Conservation (phyloP, 2,329 filamentous ascomycete species). For the Paracorniculantispora psalliotae region DNA sequence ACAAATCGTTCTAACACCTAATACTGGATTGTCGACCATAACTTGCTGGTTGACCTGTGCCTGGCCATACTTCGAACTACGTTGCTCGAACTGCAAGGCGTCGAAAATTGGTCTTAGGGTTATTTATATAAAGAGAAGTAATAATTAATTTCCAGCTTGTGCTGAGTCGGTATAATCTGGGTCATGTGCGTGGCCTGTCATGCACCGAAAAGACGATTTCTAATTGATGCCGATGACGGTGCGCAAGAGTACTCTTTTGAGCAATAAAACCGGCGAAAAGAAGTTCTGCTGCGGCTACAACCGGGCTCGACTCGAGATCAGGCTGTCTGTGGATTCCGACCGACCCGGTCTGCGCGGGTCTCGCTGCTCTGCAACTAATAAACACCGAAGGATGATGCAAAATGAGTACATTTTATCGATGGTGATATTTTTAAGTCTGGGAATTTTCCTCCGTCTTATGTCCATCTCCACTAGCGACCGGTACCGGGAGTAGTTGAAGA, state of each 20-base stretch:
- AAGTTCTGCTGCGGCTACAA: background rate
- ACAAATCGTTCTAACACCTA: too few species aligned
- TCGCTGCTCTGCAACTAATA: background rate
- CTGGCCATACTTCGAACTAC: too few species aligned
- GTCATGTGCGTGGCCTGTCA: too few species aligned
- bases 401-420: background rate
- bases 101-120: too few species aligned
- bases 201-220: background rate
- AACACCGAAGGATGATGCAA: background rate
- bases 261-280: background rate
- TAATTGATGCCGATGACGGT: background rate
- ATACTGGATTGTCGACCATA: too few species aligned
- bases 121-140: too few species aligned
- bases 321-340: background rate
- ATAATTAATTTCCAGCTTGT: too few species aligned
- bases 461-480: background rate
- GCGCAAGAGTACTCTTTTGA: background rate
- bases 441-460: background rate
- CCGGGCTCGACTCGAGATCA: background rate
- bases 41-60: too few species aligned
- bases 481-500: background rate
- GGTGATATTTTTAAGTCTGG: background rate
- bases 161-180: too few species aligned
- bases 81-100: too few species aligned
- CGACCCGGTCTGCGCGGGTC: background rate